These are phyloP conservation scores for Rutstroemia sp. DNA, from an alignment of 2,329 filamentous ascomycete species.

Conservation along the genomic window DNA sequence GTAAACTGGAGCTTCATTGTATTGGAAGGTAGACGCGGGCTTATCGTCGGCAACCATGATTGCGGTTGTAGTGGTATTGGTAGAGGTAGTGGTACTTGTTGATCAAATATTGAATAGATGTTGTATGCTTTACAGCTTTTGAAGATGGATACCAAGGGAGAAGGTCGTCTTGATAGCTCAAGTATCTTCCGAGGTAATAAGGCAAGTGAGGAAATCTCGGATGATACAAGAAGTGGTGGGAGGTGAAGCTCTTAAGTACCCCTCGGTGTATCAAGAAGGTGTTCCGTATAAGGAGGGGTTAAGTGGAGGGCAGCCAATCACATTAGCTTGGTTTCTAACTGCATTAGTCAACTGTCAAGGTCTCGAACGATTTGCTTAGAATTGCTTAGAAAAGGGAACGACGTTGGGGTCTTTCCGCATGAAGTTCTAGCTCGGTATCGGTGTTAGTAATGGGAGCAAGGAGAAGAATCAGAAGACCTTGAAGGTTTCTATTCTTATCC, in stretches of 20 bases:
- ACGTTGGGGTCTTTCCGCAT: neutral
- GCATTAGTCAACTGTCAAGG: slow-evolving; percentile 7
- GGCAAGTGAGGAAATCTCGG: neutral
- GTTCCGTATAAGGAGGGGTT: neutral
- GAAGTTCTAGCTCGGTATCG: neutral
- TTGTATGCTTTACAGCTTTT: neutral
- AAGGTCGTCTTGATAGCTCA: no score
- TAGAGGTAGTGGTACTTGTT: neutral
- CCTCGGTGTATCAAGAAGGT: neutral
- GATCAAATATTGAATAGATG: neutral
- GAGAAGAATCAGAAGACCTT: neutral
- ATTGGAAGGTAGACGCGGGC: slow-evolving; percentile 41
- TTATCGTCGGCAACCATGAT: slow-evolving; percentile 39
- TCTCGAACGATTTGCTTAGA: slow-evolving; percentile 6
- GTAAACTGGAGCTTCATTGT: slow-evolving; percentile 51
- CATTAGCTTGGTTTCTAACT: neutral
- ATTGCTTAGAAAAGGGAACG: neutral
- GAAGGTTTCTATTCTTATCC: no score
- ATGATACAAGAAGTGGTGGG: neutral
- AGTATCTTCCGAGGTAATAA: neutral
- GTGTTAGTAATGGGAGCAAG: neutral
- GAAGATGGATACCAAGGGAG: neutral
- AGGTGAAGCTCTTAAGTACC: slow-evolving; percentile 1
- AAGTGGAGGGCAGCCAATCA: slow-evolving; percentile 10
- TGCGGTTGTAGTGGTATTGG: slow-evolving; percentile 10